Conservation (phyloP, 352 stramenopile species). For the Globisporangium irregulare region DNA sequence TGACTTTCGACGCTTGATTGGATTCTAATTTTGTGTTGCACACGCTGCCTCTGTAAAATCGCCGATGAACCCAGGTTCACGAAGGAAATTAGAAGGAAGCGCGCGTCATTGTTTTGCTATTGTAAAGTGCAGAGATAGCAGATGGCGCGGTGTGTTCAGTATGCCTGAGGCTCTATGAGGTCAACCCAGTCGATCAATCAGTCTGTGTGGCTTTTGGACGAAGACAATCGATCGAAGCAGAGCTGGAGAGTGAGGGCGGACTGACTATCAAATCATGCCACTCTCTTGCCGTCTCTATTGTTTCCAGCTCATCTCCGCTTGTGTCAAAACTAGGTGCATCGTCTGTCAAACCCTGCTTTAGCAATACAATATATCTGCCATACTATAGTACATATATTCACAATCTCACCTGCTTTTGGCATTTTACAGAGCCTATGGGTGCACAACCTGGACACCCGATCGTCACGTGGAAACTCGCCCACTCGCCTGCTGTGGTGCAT, state of each 20-base stretch:
- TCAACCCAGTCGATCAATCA: not conserved
- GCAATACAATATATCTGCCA: too few species aligned
- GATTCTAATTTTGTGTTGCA: not conserved
- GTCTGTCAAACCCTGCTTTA: not conserved
- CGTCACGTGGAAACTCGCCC: conserved; percentile 1
- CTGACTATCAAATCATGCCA: conserved; percentile 1
- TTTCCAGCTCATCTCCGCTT: not conserved
- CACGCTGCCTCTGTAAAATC: not conserved
- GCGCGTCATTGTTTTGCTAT: not conserved
- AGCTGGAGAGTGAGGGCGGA: not conserved
- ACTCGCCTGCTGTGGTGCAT: not conserved
- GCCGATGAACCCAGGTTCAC: not conserved
- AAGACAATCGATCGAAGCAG: not conserved
- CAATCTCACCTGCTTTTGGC: not conserved
- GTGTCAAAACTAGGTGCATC: not conserved
- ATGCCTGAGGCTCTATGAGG: not conserved
- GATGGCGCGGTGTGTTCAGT: not conserved
- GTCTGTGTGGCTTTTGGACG: too few species aligned
- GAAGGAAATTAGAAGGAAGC: not conserved
- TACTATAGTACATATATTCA: not conserved
- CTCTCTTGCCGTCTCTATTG: not conserved
- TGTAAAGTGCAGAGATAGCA: not conserved
- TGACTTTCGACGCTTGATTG: not conserved
- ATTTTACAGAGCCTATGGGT: not conserved
- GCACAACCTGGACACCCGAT: not conserved